Conservation (phyloP, 75 land plant species). For the Sequoia sempervirens region DNA sequence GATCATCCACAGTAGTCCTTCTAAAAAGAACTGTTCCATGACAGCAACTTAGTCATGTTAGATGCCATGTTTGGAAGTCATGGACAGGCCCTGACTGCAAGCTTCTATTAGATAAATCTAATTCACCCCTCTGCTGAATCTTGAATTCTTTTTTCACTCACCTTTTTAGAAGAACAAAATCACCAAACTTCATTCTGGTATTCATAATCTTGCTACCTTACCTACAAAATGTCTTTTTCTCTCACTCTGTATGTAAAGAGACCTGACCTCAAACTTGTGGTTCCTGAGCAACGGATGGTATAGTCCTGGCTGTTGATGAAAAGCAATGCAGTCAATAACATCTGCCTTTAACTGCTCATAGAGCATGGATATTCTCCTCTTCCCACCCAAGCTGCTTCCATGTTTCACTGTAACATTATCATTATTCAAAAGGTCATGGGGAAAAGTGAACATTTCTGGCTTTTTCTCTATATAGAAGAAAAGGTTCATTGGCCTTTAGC, state of each 20-base stretch:
- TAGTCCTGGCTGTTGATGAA: conserved; percentile 51
- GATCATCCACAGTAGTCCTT: conserved; percentile 20
- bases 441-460: too few species aligned
- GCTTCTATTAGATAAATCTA: neutral
- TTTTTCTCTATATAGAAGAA: too few species aligned
- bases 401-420: neutral
- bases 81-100: neutral
- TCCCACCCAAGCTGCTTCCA: neutral
- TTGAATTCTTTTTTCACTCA: too few species aligned
- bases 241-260: neutral
- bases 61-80: conserved; percentile 17
- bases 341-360: conserved; percentile 55
- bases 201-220: too few species aligned
- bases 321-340: conserved; percentile 72
- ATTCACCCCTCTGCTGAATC: neutral
- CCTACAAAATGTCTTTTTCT: neutral
- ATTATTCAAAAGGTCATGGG: neutral
- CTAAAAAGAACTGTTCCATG: conserved; percentile 23
- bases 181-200: too few species aligned
- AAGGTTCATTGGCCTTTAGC: conserved; percentile 30
- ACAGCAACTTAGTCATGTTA: conserved; percentile 10
- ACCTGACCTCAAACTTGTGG: conserved; percentile 78
- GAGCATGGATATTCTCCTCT: conserved; percentile 46
- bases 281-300: conserved; percentile 82
- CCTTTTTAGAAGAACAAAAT: too few species aligned